Evolutionary conservation across 768 basidiomycete genomes (phyloP).

Genomic region (Tricholoma hemisulphureum): DNA sequence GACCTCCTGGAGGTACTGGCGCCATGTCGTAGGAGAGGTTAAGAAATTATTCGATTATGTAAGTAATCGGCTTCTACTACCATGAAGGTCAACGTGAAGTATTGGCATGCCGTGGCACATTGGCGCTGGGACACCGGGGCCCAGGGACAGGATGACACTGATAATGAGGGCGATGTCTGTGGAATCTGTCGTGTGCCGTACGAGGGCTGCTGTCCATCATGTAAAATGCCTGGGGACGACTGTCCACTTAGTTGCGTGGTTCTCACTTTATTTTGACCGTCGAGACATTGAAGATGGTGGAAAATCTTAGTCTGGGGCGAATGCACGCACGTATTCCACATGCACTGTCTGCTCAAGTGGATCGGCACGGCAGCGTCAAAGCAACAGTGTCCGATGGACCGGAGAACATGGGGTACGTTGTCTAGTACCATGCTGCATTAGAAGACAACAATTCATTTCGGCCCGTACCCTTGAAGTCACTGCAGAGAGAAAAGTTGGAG

Average conservation of each 20-base stretch:
- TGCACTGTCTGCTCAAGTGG: slow-evolving; percentile 99
- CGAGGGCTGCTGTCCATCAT: slow-evolving; percentile 93
- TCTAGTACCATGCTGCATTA: background rate
- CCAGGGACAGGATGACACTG: slow-evolving; percentile 35
- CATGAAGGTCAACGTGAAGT: slow-evolving; percentile 84
- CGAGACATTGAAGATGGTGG: background rate
- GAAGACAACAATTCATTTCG: background rate
- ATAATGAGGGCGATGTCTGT: slow-evolving; percentile 61
- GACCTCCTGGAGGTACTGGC: background rate
- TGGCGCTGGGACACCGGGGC: slow-evolving; percentile 79
- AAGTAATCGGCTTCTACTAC: background rate
- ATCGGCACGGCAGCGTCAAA: slow-evolving; percentile 86
- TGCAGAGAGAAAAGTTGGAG: slow-evolving; percentile 51
- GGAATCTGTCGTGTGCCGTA: slow-evolving; percentile 91
- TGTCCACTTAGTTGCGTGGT: slow-evolving; percentile 77
- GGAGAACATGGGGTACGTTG: slow-evolving; percentile 83
- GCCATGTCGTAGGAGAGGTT: no score
- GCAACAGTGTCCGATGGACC: slow-evolving; percentile 98
- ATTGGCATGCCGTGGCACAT: slow-evolving; percentile 85
- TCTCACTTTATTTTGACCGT: background rate
- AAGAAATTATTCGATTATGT: no score
- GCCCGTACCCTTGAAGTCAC: slow-evolving; percentile 41
- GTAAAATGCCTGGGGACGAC: slow-evolving; percentile 96
- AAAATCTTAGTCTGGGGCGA: slow-evolving; percentile 84
- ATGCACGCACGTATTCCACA: slow-evolving; percentile 96